Conservation (phyloP, 2,329 filamentous ascomycete genomes). For the Colletotrichum tabaci region DNA sequence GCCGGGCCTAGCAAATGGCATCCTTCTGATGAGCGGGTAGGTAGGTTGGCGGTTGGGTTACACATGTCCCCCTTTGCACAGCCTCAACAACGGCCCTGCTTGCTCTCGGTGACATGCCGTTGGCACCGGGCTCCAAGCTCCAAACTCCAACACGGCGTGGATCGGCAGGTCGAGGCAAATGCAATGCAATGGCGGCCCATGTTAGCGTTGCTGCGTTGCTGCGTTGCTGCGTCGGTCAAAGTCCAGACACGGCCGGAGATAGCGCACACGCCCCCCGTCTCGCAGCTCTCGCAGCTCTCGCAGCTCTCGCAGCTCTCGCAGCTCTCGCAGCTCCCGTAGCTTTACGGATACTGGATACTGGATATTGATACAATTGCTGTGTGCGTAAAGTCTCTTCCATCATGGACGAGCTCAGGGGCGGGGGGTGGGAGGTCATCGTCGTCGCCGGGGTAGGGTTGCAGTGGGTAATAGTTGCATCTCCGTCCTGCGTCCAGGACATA, state of each 20-base stretch:
- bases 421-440: neutral
- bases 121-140: neutral
- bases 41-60: neutral
- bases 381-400: no score
- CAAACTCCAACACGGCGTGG: constrained; percentile 20
- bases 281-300: neutral
- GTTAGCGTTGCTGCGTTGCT: constrained; percentile 11
- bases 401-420: constrained; percentile 6
- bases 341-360: no score
- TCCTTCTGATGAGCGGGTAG: constrained; percentile 4
- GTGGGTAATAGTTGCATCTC: constrained; percentile 22
- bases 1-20: neutral
- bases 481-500: constrained; percentile 30
- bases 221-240: constrained; percentile 11
- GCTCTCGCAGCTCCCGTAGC: neutral
- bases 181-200: constrained; percentile 11
- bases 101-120: constrained; percentile 23
- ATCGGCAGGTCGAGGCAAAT: constrained; percentile 29
- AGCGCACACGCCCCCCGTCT: neutral
- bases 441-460: constrained; percentile 31
- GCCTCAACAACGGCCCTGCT: constrained; percentile 30
- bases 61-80: constrained; percentile 23
- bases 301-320: constrained; percentile 1
- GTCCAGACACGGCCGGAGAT: constrained; percentile 14
- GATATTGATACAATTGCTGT: no score